phyloP scores from a whole-genome alignment of 2,329 filamentous ascomycete genomes.

The Pezicula neosporulosa region DNA sequence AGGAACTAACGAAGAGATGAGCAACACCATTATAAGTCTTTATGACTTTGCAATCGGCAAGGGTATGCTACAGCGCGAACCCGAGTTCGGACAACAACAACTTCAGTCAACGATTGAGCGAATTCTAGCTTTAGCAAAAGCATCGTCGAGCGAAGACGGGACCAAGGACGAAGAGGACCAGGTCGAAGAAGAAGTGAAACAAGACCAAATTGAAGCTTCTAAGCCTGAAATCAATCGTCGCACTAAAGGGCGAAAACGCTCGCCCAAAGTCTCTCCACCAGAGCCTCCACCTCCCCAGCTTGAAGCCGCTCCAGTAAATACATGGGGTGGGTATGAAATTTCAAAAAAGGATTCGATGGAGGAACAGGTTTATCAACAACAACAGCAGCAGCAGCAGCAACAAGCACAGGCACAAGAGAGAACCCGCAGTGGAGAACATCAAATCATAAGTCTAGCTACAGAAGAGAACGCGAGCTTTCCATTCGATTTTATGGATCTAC shows the following conservation, averaged over 20 bases:
- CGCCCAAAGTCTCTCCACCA: neutral
- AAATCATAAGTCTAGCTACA: conserved; percentile 49
- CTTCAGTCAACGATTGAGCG: conserved; percentile 54
- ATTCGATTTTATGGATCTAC: conserved; percentile 31
- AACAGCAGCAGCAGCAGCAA: neutral
- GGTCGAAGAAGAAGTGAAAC: conserved; percentile 7
- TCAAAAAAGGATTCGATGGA: conserved; percentile 9
- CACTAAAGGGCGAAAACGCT: neutral
- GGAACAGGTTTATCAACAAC: neutral
- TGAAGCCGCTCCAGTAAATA: conserved; percentile 5
- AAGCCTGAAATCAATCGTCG: neutral
- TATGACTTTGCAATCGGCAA: conserved; percentile 57
- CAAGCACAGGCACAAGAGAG: conserved; percentile 2
- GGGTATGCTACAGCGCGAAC: conserved; percentile 53
- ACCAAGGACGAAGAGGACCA: conserved; percentile 21
- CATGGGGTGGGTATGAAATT: conserved; percentile 22
- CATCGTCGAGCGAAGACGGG: conserved; percentile 37
- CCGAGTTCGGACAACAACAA: conserved; percentile 52
- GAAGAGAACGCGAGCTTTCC: conserved; percentile 52
- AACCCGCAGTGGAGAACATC: conserved; percentile 31
- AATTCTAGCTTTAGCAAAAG: conserved; percentile 53
- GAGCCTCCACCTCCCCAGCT: neutral
- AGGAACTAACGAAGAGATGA: conserved; percentile 69
- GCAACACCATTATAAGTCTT: conserved; percentile 63
- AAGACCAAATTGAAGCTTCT: neutral